Evolutionary conservation across 306 rosid genomes (phyloP).

Genomic region (Prunus davidiana): DNA sequence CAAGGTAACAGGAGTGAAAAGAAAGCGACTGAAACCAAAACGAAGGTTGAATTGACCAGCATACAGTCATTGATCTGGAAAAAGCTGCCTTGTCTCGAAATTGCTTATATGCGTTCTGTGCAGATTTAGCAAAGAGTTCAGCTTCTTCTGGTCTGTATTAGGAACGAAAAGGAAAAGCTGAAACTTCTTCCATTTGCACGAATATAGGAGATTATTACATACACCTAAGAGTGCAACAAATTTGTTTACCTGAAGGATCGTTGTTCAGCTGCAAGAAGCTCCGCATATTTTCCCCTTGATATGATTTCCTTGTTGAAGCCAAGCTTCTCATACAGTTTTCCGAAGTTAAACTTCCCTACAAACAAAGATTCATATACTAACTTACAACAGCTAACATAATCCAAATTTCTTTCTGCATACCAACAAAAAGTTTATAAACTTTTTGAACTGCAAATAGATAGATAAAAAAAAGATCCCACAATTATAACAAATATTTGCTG

Average conservation of each 20-base stretch:
- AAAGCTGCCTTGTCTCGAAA: conserved; percentile 89
- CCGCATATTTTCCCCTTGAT: conserved; percentile 90
- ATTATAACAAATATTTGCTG: too few species aligned
- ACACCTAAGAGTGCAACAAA: background rate
- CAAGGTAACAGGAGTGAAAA: conserved; percentile 3
- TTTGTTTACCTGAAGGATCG: conserved; percentile 73
- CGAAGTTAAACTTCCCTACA: conserved; percentile 78
- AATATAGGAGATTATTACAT: background rate
- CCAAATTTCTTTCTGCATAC: background rate
- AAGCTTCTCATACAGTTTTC: conserved; percentile 88
- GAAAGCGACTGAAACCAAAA: background rate
- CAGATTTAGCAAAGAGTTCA: conserved; percentile 77
- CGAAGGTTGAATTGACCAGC: conserved; percentile 13
- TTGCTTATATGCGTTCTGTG: conserved; percentile 66
- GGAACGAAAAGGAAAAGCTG: background rate
- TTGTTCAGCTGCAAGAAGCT: conserved; percentile 86
- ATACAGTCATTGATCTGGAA: conserved; percentile 85
- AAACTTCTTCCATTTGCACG: background rate
- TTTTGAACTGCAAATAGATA: background rate
- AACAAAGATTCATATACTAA: conserved; percentile 14
- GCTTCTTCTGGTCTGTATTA: conserved; percentile 82
- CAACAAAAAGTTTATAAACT: background rate
- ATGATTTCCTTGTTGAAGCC: conserved; percentile 92
- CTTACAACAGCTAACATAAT: background rate
- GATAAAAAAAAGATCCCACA: background rate